Evolutionary conservation across 768 basidiomycete species (phyloP).

Genomic region (Amanita thiersii): DNA sequence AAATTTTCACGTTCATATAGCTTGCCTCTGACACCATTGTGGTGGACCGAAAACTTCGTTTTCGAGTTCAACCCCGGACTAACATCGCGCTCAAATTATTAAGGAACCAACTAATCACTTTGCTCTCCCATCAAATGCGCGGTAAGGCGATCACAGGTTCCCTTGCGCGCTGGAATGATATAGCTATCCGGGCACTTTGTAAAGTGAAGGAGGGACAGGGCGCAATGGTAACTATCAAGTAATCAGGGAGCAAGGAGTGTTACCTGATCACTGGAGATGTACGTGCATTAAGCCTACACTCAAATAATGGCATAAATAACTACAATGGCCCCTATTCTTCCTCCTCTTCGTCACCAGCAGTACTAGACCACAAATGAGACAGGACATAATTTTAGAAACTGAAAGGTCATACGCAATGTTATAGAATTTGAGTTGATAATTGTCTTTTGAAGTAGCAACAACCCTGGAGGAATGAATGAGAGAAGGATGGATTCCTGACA

Average conservation of each 20-base stretch:
- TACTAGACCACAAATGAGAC: constrained; percentile 5
- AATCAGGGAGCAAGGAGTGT: constrained; percentile 4
- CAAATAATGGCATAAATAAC: too few species aligned
- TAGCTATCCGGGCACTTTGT: constrained; percentile 56
- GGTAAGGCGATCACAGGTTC: constrained; percentile 48
- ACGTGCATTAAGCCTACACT: too few species aligned
- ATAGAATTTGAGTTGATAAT: constrained; percentile 93
- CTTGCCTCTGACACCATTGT: constrained; percentile 59
- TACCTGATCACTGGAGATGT: background rate
- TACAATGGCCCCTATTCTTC: constrained; percentile 10
- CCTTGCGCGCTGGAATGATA: constrained; percentile 66
- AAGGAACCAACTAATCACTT: constrained; percentile 48
- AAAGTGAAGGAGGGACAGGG: constrained; percentile 35
- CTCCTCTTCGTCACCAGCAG: constrained; percentile 23
- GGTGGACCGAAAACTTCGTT: constrained; percentile 83
- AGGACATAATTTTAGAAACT: background rate
- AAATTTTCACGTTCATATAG: constrained; percentile 28
- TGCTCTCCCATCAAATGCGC: constrained; percentile 62
- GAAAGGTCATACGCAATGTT: constrained; percentile 66
- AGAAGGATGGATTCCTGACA: constrained; percentile 3
- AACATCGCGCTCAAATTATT: constrained; percentile 76
- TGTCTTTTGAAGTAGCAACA: constrained; percentile 88
- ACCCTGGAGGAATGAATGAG: constrained; percentile 39
- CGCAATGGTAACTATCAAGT: constrained; percentile 2
- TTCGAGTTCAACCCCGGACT: constrained; percentile 59